Evolutionary conservation across 1,284 basidiomycete genomes (phyloP).

Genomic region (Coriolopsis trogii): DNA sequence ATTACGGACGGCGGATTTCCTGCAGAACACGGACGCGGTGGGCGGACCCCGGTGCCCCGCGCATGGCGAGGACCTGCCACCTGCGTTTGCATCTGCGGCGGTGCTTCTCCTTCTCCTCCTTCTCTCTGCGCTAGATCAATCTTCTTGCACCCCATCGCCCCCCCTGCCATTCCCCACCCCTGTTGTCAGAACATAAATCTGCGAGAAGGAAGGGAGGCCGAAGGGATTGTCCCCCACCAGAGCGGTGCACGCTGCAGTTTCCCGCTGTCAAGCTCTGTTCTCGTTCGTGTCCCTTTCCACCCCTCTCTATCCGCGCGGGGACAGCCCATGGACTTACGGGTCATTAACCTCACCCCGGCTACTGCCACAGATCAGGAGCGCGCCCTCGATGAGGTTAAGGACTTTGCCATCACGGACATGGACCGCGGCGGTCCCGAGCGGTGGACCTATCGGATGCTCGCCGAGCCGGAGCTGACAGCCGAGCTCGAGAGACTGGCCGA

Average conservation of each 20-base stretch:
- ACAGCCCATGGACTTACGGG: conserved; percentile 35
- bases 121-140: conserved; percentile 15
- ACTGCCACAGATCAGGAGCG: conserved; percentile 50
- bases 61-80: conserved; percentile 10
- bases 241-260: too few species aligned
- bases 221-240: too few species aligned
- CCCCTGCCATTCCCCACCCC: too few species aligned
- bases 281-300: conserved; percentile 13
- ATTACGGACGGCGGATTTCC: conserved; percentile 18
- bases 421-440: conserved; percentile 52
- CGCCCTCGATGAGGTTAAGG: conserved; percentile 53
- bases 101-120: conserved; percentile 10
- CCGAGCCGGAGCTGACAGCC: conserved; percentile 47
- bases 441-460: conserved; percentile 58
- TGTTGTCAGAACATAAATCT: too few species aligned
- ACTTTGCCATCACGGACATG: conserved; percentile 60
- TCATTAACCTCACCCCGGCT: conserved; percentile 46
- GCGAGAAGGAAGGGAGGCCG: too few species aligned
- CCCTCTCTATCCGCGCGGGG: conserved; percentile 5
- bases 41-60: conserved; percentile 1
- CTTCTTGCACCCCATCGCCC: conserved; percentile 11
- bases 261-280: too few species aligned
- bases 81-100: too few species aligned
- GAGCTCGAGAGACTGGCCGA: conserved; percentile 46
- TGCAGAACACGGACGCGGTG: too few species aligned